Evolutionary conservation across 2,329 filamentous ascomycete species (phyloP).

Genomic region (Amauroascus verrucosus): DNA sequence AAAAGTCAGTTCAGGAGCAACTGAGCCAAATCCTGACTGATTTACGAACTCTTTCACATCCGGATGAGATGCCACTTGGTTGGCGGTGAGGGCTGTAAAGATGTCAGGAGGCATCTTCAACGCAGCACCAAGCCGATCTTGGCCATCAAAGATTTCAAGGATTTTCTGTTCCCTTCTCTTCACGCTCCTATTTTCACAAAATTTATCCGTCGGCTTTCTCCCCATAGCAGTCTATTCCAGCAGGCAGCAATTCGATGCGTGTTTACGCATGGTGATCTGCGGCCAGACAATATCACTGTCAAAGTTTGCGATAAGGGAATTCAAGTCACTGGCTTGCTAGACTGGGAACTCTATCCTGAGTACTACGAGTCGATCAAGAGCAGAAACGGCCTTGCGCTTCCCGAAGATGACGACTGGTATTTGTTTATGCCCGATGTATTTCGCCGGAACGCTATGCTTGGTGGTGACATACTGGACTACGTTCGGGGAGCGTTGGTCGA

Average conservation of each 20-base stretch:
- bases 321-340: constrained; percentile 19
- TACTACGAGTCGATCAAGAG: constrained; percentile 22
- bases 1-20: constrained; percentile 13
- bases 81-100: constrained; percentile 17
- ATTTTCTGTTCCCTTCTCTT: constrained; percentile 17
- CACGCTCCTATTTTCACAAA: constrained; percentile 17
- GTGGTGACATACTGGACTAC: constrained; percentile 22
- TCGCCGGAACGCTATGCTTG: constrained; percentile 19
- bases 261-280: constrained; percentile 23
- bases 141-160: constrained; percentile 17
- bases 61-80: constrained; percentile 14
- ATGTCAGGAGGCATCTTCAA: constrained; percentile 12
- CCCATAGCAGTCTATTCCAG: constrained; percentile 7
- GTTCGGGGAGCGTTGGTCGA: constrained; percentile 18
- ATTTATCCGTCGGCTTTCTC: constrained; percentile 13
- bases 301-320: constrained; percentile 15
- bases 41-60: constrained; percentile 1
- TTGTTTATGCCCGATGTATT: constrained; percentile 20
- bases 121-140: constrained; percentile 17
- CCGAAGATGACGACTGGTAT: constrained; percentile 20
- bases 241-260: constrained; percentile 13
- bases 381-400: constrained; percentile 19
- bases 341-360: constrained; percentile 24
- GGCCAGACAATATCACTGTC: constrained; percentile 23
- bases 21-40: constrained; percentile 11